Conservation (phyloP, 495 filamentous ascomycete genomes). For the Neurospora sp. region DNA sequence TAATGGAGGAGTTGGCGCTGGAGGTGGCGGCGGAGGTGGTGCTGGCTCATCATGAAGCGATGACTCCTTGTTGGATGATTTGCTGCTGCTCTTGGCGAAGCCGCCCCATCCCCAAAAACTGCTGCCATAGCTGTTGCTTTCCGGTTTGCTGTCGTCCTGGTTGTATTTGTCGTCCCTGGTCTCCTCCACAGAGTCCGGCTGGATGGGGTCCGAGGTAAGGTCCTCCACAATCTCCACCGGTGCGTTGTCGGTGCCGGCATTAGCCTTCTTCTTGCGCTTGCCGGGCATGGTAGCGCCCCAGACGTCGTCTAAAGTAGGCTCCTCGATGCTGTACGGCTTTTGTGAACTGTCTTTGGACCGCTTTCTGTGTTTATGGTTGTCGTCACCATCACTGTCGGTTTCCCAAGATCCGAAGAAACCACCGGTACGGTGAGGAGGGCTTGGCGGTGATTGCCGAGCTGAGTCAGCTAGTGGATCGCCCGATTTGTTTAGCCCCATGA, state of each 20-base stretch:
- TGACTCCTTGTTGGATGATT: conserved; percentile 22
- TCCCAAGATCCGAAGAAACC: conserved; percentile 29
- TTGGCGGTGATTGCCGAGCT: conserved; percentile 15
- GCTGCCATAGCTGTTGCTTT: conserved; percentile 26
- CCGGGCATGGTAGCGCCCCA: conserved; percentile 28
- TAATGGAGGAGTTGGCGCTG: conserved; percentile 3
- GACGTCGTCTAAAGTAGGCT: conserved; percentile 29
- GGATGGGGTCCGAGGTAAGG: conserved; percentile 21
- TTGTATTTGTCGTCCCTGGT: conserved; percentile 28
- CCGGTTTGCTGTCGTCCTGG: conserved; percentile 29
- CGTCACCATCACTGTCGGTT: conserved; percentile 26
- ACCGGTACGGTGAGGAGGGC: not conserved
- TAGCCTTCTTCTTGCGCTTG: conserved; percentile 33
- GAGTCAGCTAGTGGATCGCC: conserved; percentile 13
- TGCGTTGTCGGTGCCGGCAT: conserved; percentile 27
- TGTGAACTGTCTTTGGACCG: conserved; percentile 11
- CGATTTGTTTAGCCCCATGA: conserved; percentile 25
- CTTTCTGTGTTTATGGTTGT: conserved; percentile 15
- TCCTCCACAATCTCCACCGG: conserved; percentile 30
- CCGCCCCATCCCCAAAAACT: conserved; percentile 29
- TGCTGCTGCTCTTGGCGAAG: conserved; percentile 29
- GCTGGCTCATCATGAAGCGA: conserved; percentile 14
- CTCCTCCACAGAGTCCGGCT: conserved; percentile 34
- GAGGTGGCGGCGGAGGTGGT: conserved; percentile 15
- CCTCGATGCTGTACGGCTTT: conserved; percentile 37